Percentiles rank a stretch among this genome's conserved stretches.
phyloP scores from a whole-genome alignment of 805 yeast species.

The Maudiozyma saulgeensis region DNA sequence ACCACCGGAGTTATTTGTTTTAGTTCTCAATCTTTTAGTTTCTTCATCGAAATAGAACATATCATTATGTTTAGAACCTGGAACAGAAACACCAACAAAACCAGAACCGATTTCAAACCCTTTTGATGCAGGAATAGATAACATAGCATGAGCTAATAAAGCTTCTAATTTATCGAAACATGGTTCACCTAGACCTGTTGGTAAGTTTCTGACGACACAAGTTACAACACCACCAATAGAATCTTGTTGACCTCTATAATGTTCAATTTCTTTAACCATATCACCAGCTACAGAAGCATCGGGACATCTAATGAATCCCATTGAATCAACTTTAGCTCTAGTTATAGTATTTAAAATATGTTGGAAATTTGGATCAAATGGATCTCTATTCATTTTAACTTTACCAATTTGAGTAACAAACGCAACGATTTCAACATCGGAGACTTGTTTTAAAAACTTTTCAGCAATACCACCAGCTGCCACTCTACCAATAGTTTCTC shows the following conservation, averaged over 20 bases:
- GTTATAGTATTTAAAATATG: slow-evolving; percentile 65
- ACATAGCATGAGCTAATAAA: slow-evolving; percentile 91
- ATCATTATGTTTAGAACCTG: slow-evolving; percentile 93
- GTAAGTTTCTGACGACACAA: slow-evolving; percentile 89
- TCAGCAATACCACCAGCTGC: slow-evolving; percentile 99
- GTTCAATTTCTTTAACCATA: slow-evolving; percentile 82
- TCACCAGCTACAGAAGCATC: slow-evolving; percentile 56
- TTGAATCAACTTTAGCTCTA: slow-evolving; percentile 76
- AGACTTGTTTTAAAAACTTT: slow-evolving; percentile 66
- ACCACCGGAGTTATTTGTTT: slow-evolving; percentile 91
- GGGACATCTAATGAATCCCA: slow-evolving; percentile 93
- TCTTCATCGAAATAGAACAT: slow-evolving; percentile 58
- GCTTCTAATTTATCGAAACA: slow-evolving; percentile 96
- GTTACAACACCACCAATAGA: slow-evolving; percentile 98
- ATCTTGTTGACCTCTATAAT: slow-evolving; percentile 76
- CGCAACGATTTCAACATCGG: slow-evolving; percentile 88
- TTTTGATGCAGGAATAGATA: slow-evolving; percentile 94
- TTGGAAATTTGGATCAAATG: slow-evolving; percentile 54
- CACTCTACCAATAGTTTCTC: slow-evolving; percentile 97
- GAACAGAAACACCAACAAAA: slow-evolving; percentile 76
- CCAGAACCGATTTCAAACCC: slow-evolving; percentile 98
- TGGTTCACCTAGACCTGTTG: slow-evolving; percentile 96
- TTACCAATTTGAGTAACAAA: slow-evolving; percentile 91
- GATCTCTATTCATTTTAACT: slow-evolving; percentile 65
- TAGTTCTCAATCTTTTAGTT: slow-evolving; percentile 63